Evolutionary conservation across 805 yeast species (phyloP).

Genomic region (Starmerella sirachaensis): DNA sequence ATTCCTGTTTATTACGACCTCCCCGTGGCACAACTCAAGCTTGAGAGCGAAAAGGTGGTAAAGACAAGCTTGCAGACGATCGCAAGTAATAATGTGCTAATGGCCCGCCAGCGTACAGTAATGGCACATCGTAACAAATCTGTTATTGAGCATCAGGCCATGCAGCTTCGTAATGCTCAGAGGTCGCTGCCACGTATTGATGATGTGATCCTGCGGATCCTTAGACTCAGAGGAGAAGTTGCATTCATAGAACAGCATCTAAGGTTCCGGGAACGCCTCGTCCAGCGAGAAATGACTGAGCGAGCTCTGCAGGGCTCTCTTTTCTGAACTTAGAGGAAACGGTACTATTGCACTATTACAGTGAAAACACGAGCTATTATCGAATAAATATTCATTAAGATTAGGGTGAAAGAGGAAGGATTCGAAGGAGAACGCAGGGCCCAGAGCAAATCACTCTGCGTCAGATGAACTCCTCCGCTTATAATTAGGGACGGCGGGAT

Average conservation of each 20-base stretch:
- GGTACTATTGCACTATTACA: background rate
- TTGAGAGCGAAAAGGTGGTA: conserved; percentile 48
- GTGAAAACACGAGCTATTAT: background rate
- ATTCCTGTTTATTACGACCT: conserved; percentile 57
- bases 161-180: conserved; percentile 36
- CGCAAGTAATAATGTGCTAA: conserved; percentile 32
- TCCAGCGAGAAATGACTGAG: conserved; percentile 45
- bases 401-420: no score
- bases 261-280: conserved; percentile 48
- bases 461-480: no score
- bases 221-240: conserved; percentile 53
- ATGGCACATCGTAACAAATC: conserved; percentile 58
- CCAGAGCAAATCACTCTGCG: no score
- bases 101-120: conserved; percentile 55
- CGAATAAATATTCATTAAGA: no score
- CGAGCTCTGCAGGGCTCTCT: conserved; percentile 25
- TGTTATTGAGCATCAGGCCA: conserved; percentile 38
- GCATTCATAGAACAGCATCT: conserved; percentile 48
- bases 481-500: no score
- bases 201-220: conserved; percentile 58
- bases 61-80: conserved; percentile 40
- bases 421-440: no score
- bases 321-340: background rate
- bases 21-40: conserved; percentile 35
- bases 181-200: conserved; percentile 41